These are phyloP conservation scores for Piper longum DNA, from an alignment of 164 flowering plant species.

Conservation along the genomic window DNA sequence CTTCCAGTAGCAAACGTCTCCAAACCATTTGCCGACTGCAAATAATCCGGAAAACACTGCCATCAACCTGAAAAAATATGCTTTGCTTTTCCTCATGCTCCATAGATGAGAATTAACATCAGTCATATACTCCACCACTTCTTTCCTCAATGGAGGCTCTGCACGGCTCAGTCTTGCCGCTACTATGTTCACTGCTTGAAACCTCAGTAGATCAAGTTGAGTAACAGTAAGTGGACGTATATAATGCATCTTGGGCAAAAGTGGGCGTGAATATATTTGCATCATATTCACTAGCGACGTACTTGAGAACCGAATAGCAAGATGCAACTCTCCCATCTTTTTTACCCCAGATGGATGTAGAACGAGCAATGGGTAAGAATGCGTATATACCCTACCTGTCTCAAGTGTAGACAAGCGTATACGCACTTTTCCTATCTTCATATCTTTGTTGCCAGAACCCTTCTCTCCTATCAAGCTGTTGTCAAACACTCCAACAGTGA, in stretches of 20 bases:
- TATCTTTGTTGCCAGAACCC: slow-evolving; percentile 15
- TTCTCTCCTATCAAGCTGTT: slow-evolving; percentile 24
- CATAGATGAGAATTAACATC: slow-evolving; percentile 42
- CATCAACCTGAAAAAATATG: slow-evolving; percentile 29
- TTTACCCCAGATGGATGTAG: slow-evolving; percentile 36
- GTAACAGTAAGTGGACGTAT: slow-evolving; percentile 22
- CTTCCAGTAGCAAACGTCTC: slow-evolving; percentile 30
- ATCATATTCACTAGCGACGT: slow-evolving; percentile 23
- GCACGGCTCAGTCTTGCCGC: slow-evolving; percentile 30
- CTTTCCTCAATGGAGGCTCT: slow-evolving; percentile 46
- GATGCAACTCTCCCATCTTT: slow-evolving; percentile 51
- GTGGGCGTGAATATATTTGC: slow-evolving; percentile 22
- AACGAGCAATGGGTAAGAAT: slow-evolving; percentile 35
- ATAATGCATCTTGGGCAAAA: slow-evolving; percentile 46
- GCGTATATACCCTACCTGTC: slow-evolving; percentile 36
- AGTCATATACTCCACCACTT: slow-evolving; percentile 47
- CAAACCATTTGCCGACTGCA: slow-evolving; percentile 22
- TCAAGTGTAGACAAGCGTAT: slow-evolving; percentile 44
- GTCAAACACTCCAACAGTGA: slow-evolving; percentile 45
- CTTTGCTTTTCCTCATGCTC: slow-evolving; percentile 40
- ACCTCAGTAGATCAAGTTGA: slow-evolving; percentile 29
- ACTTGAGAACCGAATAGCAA: slow-evolving; percentile 43
- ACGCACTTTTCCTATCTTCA: slow-evolving; percentile 44
- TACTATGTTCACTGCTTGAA: slow-evolving; percentile 29
- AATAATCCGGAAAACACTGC: slow-evolving; percentile 14